These are phyloP conservation scores for Phlyctochytrium bullatum DNA, from an alignment of 192 early-diverging fungal species.

Conservation along the genomic window DNA sequence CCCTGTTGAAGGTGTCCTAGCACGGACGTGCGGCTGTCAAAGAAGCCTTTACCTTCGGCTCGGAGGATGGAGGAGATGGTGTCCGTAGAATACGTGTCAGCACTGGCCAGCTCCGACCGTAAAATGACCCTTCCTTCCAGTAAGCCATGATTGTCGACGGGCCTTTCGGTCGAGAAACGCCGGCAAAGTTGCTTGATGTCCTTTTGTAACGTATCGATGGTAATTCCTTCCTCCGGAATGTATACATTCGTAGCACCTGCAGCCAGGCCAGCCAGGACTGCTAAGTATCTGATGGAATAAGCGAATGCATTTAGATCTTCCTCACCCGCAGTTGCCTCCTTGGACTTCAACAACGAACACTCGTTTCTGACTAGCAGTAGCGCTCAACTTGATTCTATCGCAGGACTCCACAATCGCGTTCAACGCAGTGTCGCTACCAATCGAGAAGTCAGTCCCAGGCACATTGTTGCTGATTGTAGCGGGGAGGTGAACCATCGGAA, in stretches of 20 bases:
- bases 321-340: conserved; percentile 88
- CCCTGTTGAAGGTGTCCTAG: conserved; percentile 97
- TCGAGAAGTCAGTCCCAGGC: conserved; percentile 91
- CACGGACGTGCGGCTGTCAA: conserved; percentile 85
- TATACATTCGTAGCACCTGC: conserved; percentile 89
- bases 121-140: conserved; percentile 86
- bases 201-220: conserved; percentile 71
- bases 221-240: conserved; percentile 90
- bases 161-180: conserved; percentile 76
- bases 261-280: conserved; percentile 79
- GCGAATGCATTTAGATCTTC: neutral
- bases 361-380: conserved; percentile 82
- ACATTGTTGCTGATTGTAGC: conserved; percentile 98
- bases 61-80: conserved; percentile 81
- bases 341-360: conserved; percentile 98
- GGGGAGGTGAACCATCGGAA: conserved; percentile 89
- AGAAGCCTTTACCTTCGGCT: conserved; percentile 83
- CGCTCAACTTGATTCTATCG: conserved; percentile 91
- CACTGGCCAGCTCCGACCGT: conserved; percentile 56
- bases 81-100: conserved; percentile 85
- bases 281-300: conserved; percentile 57
- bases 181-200: conserved; percentile 79
- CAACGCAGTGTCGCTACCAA: conserved; percentile 92
- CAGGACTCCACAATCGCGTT: conserved; percentile 90
- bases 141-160: conserved; percentile 44